A percentile compares a stretch with the other conserved stretches of the same genome.
Evolutionary conservation across 768 basidiomycete genomes (phyloP).

Genomic region (Termitomyces sp.): DNA sequence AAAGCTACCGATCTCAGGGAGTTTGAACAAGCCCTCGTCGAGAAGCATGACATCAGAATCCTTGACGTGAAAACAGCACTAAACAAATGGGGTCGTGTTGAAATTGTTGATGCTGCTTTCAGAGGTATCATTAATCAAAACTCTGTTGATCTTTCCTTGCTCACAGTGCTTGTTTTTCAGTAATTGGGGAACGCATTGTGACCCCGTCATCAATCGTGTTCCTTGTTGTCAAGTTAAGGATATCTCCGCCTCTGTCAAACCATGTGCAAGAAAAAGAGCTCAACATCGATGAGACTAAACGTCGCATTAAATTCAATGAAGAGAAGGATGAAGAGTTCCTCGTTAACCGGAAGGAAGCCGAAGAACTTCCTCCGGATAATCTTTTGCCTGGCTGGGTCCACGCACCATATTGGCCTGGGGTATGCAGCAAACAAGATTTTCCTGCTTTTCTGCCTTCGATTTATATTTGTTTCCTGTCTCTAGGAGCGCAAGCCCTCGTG

Average conservation of each 20-base stretch:
- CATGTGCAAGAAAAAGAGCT: conserved; percentile 35
- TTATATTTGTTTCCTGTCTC: conserved; percentile 5
- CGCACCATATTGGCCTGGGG: conserved; percentile 89
- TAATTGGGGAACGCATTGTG: conserved; percentile 87
- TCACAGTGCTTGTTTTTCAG: conserved; percentile 32
- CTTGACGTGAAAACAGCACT: conserved; percentile 62
- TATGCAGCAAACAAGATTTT: conserved; percentile 33
- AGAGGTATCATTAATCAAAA: conserved; percentile 53
- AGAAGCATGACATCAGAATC: conserved; percentile 46
- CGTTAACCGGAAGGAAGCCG: conserved; percentile 54
- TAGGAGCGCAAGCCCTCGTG: conserved; percentile 88
- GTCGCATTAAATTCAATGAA: conserved; percentile 44
- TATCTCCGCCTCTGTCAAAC: conserved; percentile 50
- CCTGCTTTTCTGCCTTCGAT: not conserved
- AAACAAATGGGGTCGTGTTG: conserved; percentile 68
- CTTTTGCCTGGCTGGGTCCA: conserved; percentile 66
- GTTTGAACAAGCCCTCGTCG: conserved; percentile 46
- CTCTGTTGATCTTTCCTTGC: not conserved
- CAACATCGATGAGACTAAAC: conserved; percentile 46
- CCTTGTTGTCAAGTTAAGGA: conserved; percentile 78
- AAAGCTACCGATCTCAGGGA: conserved; percentile 42
- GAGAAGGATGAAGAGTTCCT: conserved; percentile 74
- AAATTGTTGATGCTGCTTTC: conserved; percentile 81
- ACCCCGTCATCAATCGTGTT: conserved; percentile 88
- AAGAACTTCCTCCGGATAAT: conserved; percentile 47